Evolutionary conservation across 2,329 filamentous ascomycete genomes (phyloP), one percentile per base, ranked within the genome.

Genomic region (Nannizziopsis arthrosporioides): DNA sequence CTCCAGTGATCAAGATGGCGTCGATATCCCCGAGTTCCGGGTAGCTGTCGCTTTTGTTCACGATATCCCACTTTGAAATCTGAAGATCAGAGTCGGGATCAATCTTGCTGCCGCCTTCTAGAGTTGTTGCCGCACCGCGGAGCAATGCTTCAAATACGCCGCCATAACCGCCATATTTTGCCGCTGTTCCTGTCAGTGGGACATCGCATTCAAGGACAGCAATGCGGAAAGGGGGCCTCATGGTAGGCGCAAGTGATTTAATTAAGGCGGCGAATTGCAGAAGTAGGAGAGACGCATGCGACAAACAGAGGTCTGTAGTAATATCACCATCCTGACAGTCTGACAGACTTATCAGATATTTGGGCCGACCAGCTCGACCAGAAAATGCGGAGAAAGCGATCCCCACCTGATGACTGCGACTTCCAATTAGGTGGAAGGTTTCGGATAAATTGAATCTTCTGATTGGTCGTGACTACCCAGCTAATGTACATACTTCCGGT

Each of bases 121-220:
- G 64, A 0, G 71, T 62, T 5, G 72, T 65, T 39, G 75, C 77
- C 6, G 77, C 75, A 38, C 68, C 65, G 42, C 68, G 60, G 44
- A 87, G 73, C 8, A 86, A 73, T 32, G 73, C 60, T 14, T 68
- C 73, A 66, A 87, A 86, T 51, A 86, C 75, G 53, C 79, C 81
- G 53, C 80, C 78, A 67, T 94, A 95, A 51, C 74, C 74, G 44
- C 79, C 77, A 65, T 84, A 88, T 58, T 78, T 78, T 48, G 73
- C 73, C 47, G 76, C 69, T 34, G 82, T 77, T 38, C 75, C 66
- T 1, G 79, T 75, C 43, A 84, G 72, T 1, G 87, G 87, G 1
- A 78, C 84, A 67, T 94, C 90, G 71, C 85, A 83, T 73, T 94
- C 86, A 56, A 96, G 80, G 57, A 96, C 76, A 41, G 89, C 88